Base-by-base conservation (phyloP, 352 stramenopile genomes). In the Globisporangium irregulare region DNA sequence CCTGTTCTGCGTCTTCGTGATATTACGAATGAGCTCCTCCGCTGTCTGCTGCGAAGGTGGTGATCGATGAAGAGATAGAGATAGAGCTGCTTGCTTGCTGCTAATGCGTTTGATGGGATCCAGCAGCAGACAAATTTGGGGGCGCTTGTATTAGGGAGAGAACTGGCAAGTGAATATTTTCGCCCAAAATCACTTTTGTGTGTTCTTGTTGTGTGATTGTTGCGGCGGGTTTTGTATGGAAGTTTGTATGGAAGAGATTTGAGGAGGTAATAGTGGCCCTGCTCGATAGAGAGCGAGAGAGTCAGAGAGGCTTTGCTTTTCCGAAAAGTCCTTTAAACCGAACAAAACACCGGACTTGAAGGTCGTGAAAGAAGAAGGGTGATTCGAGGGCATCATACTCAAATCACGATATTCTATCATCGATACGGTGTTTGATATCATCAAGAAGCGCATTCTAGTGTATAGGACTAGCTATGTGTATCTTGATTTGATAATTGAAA, bases 281-380 rank as follows among this genome's bases (percentile, higher is more conserved):
- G 14, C 41, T 34, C 22, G 60, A 66, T 10, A 65, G 43, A 58
- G 56, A 48, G 8, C 18, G 10, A 62, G 58, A 65, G 43, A 66
- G 60, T 58, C 43, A 66, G 60, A 58, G 60, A 64, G 25, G 12
- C 22, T 4, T 20, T 3, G 14, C 24, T 22, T 8, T 22, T 55
- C 48, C n/a, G 14, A 55, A 55, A 50, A 50, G 41, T 55, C 48
- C n/a, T 25, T 55, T 22, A 50, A 50, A 50, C 15, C 41, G 34
- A 57, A 48, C 46, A 59, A 24, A 66, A n/a, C 59, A 64, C 60
- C 60, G 27, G 43, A 66, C 59, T 64, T 64, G 59, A 64, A 56
- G 59, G 34, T 32, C 22, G 34, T 4, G 22, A 48, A 48, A 6
- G n/a, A 48, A 62, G 25, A 22, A 62, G 22, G 55, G 25, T 43